Conservation (phyloP, 1,284 basidiomycete genomes). For the Flammula alnicola region DNA sequence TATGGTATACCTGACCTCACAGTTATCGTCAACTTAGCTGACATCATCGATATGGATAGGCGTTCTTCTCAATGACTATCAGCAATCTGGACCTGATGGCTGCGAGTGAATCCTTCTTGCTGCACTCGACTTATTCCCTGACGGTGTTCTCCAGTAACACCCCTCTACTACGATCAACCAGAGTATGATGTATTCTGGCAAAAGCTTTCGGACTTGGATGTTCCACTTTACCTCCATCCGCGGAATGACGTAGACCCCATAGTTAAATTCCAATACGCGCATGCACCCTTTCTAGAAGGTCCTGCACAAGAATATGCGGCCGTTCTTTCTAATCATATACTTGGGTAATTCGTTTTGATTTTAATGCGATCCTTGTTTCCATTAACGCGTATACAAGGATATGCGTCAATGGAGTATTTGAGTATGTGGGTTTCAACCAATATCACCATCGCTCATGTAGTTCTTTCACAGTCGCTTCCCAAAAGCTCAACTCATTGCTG, state of each 20-base stretch:
- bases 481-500: conserved; percentile 43
- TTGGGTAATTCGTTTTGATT: conserved; percentile 33
- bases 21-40: not conserved
- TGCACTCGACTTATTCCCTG: not conserved
- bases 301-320: conserved; percentile 43
- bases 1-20: conserved; percentile 2
- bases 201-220: conserved; percentile 44
- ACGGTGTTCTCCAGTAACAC: conserved; percentile 31
- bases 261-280: conserved; percentile 30
- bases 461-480: conserved; percentile 41
- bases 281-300: conserved; percentile 38
- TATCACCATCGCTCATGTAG: not conserved
- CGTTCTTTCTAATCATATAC: conserved; percentile 44
- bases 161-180: conserved; percentile 48
- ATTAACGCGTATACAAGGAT: conserved; percentile 24
- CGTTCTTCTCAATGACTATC: conserved; percentile 46
- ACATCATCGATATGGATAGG: conserved; percentile 19
- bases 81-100: conserved; percentile 40
- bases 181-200: conserved; percentile 50
- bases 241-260: conserved; percentile 37
- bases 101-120: too few species aligned
- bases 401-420: conserved; percentile 45
- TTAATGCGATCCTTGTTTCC: not conserved
- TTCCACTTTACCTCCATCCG: conserved; percentile 49
- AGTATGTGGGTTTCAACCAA: conserved; percentile 22